Evolutionary conservation across 2,329 filamentous ascomycete species (phyloP).

Genomic region (Phoma herbarum): DNA sequence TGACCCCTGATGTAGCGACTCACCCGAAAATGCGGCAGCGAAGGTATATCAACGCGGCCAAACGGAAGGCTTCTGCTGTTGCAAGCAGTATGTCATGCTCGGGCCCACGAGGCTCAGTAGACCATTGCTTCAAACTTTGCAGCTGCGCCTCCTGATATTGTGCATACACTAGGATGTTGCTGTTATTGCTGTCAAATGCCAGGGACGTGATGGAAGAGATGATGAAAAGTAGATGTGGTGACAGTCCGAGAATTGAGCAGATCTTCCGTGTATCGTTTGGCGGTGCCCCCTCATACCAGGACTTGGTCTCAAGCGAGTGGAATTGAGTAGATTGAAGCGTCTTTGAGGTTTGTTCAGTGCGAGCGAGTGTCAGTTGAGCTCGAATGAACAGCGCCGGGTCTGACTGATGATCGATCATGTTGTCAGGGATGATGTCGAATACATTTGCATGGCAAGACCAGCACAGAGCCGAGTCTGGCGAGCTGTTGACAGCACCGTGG

Average conservation of each 20-base stretch:
- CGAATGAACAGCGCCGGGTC: constrained; percentile 43
- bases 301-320: constrained; percentile 37
- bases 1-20: constrained; percentile 1
- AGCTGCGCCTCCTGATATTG: constrained; percentile 40
- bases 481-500: constrained; percentile 38
- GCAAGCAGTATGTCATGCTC: constrained; percentile 40
- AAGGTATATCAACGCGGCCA: constrained; percentile 45
- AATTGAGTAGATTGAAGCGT: constrained; percentile 32
- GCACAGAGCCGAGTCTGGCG: constrained; percentile 39
- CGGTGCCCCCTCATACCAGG: constrained; percentile 37
- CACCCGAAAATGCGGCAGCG: constrained; percentile 45
- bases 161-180: constrained; percentile 35
- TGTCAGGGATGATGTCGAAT: constrained; percentile 40
- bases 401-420: constrained; percentile 34
- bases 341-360: constrained; percentile 38
- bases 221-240: constrained; percentile 41
- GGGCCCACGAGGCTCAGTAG: constrained; percentile 31
- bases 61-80: constrained; percentile 43
- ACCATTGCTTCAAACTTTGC: constrained; percentile 42
- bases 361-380: constrained; percentile 40
- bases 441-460: constrained; percentile 48
- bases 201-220: constrained; percentile 43
- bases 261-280: constrained; percentile 36
- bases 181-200: constrained; percentile 23
- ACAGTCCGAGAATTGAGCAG: constrained; percentile 39